Evolutionary conservation across 179 eudicot species (phyloP).

Genomic region (Corrigiola litoralis): DNA sequence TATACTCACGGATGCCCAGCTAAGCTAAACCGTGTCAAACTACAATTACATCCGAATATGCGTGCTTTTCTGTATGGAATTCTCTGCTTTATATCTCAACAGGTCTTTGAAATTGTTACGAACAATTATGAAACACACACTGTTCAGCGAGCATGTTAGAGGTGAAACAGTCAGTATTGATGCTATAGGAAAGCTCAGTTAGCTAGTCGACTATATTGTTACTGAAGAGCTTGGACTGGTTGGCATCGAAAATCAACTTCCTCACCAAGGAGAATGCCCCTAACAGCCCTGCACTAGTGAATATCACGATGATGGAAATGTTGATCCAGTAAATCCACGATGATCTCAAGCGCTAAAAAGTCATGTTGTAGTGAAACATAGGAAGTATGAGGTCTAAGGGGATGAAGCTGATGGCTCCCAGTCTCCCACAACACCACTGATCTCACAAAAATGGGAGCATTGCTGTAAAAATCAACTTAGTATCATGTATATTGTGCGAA

Average conservation of each 20-base stretch:
- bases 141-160: too few relatives aligned
- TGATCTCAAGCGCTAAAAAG: conserved; percentile 53
- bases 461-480: conserved; percentile 88
- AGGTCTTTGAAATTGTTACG: too few relatives aligned
- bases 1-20: too few relatives aligned
- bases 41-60: too few relatives aligned
- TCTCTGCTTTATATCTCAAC: too few relatives aligned
- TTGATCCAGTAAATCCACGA: conserved; percentile 55
- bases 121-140: too few relatives aligned
- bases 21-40: too few relatives aligned
- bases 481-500: conserved; percentile 64
- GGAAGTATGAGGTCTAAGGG: conserved; percentile 92
- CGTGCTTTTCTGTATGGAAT: too few relatives aligned
- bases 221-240: conserved; percentile 75
- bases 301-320: conserved; percentile 47
- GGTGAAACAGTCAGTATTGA: too few relatives aligned
- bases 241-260: conserved; percentile 71
- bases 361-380: conserved; percentile 90
- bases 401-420: conserved; percentile 87
- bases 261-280: conserved; percentile 74
- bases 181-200: too few relatives aligned
- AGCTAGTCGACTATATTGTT: conserved; percentile 49
- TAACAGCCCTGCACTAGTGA: conserved; percentile 66
- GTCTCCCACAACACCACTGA: conserved; percentile 79
- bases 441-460: conserved; percentile 94